A percentile compares a stretch with the other conserved stretches of the same genome.
phyloP scores from a whole-genome alignment of 2,329 filamentous ascomycete species.

The Diplodia scrobiculata region DNA sequence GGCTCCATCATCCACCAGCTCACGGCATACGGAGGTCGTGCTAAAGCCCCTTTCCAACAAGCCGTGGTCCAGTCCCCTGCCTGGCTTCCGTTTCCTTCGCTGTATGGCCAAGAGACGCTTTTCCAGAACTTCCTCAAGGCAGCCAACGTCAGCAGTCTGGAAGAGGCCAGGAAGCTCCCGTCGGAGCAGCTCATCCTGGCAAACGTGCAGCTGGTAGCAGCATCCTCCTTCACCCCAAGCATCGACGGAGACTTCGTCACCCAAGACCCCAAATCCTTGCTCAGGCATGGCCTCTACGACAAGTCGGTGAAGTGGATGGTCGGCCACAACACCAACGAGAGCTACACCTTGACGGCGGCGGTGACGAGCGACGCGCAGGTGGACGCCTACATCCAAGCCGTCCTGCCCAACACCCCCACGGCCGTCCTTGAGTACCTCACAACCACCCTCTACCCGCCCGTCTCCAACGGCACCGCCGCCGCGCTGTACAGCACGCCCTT shows the following conservation, averaged over 20 bases:
- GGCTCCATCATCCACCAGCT: constrained; percentile 55
- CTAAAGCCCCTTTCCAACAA: constrained; percentile 47
- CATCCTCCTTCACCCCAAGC: not conserved
- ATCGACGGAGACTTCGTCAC: constrained; percentile 7
- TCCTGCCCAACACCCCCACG: constrained; percentile 40
- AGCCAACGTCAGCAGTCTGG: not conserved
- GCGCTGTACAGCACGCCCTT: constrained; percentile 50
- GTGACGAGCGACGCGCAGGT: constrained; percentile 32
- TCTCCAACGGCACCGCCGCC: constrained; percentile 43
- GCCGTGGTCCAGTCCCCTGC: constrained; percentile 47
- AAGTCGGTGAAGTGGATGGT: constrained; percentile 42
- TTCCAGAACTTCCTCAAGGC: not conserved
- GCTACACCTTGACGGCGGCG: constrained; percentile 39
- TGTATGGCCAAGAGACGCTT: not conserved
- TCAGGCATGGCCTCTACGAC: constrained; percentile 35
- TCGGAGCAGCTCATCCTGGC: not conserved
- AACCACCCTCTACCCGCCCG: constrained; percentile 53
- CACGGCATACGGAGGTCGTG: constrained; percentile 48
- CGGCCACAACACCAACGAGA: constrained; percentile 51
- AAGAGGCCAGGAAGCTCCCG: not conserved
- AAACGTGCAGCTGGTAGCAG: no score
- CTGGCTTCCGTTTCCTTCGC: constrained; percentile 38
- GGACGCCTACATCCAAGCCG: constrained; percentile 33
- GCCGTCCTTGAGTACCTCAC: constrained; percentile 47
- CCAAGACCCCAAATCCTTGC: not conserved